phyloP scores from a whole-genome alignment of 495 filamentous ascomycete genomes.

The Parmelia sp. region DNA sequence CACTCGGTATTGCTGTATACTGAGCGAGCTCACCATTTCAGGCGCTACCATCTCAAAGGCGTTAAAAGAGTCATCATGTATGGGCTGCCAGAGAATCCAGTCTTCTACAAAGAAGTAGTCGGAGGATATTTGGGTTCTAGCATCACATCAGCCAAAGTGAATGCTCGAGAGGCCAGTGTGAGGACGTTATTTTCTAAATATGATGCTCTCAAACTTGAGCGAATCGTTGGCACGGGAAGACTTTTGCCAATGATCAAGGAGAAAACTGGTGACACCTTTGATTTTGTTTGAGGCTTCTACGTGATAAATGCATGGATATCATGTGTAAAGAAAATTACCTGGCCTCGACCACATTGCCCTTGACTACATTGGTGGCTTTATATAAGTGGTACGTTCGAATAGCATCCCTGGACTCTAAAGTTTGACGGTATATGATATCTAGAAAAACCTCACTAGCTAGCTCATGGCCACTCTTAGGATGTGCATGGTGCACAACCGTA shows the following conservation, averaged over 20 bases:
- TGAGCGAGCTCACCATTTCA: conserved; percentile 90
- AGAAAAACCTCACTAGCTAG: not conserved
- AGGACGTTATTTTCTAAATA: conserved; percentile 77
- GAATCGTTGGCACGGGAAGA: conserved; percentile 74
- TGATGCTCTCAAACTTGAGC: conserved; percentile 81
- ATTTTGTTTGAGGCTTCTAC: conserved; percentile 51
- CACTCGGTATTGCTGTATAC: conserved; percentile 84
- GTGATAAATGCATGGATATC: not conserved
- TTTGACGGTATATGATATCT: not conserved
- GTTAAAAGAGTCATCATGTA: conserved; percentile 80
- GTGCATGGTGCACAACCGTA: not conserved
- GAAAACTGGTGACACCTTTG: conserved; percentile 80
- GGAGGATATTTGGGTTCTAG: conserved; percentile 33
- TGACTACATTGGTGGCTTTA: not conserved
- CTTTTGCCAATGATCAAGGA: conserved; percentile 64
- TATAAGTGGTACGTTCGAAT: not conserved
- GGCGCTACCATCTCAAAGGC: conserved; percentile 71
- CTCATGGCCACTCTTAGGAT: not conserved
- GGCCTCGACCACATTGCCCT: not conserved
- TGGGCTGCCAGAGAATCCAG: conserved; percentile 76
- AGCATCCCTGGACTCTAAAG: not conserved
- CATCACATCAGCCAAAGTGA: conserved; percentile 31
- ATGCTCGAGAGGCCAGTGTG: conserved; percentile 41
- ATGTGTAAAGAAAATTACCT: not conserved
- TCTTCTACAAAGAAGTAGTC: conserved; percentile 83